A percentile compares a stretch with the other conserved stretches of the same genome.
phyloP scores from a whole-genome alignment of 179 eudicot species.

The Silene noctiflora region DNA sequence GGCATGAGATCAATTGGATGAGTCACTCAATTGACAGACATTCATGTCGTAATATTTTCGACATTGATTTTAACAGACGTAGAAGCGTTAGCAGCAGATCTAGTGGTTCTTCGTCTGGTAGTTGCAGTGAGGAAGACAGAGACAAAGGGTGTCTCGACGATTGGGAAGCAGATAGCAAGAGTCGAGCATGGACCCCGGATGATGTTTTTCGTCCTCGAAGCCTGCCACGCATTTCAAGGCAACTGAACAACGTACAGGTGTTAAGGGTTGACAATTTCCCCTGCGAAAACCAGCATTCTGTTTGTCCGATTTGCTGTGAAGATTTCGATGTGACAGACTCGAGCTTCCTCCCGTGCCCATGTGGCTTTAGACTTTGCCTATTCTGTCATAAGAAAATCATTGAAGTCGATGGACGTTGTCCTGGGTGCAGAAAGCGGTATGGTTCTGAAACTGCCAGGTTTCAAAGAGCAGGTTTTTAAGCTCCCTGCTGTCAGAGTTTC shows the following conservation, averaged over 20 bases:
- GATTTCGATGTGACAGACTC: conserved; percentile 80
- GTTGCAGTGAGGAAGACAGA: conserved; percentile 56
- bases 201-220: conserved; percentile 70
- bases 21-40: conserved; percentile 16
- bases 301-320: conserved; percentile 90
- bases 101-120: conserved; percentile 45
- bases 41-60: not conserved
- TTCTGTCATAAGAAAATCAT: conserved; percentile 88
- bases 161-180: conserved; percentile 54
- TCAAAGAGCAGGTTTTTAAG: not conserved
- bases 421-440: conserved; percentile 88
- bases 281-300: not conserved
- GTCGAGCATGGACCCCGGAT: conserved; percentile 66
- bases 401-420: conserved; percentile 89
- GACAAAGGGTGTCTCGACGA: conserved; percentile 61
- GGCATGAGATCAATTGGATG: conserved; percentile 15
- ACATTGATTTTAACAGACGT: conserved; percentile 15
- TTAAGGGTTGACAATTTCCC: conserved; percentile 7
- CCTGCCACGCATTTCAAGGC: conserved; percentile 62
- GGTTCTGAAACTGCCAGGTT: conserved; percentile 23
- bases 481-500: not conserved
- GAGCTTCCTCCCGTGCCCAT: conserved; percentile 71
- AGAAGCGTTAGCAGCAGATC: conserved; percentile 17
- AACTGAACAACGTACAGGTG: conserved; percentile 33
- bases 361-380: conserved; percentile 84